Evolutionary conservation across 2,329 filamentous ascomycete species (phyloP).

Genomic region (Paecilomyces variotii): DNA sequence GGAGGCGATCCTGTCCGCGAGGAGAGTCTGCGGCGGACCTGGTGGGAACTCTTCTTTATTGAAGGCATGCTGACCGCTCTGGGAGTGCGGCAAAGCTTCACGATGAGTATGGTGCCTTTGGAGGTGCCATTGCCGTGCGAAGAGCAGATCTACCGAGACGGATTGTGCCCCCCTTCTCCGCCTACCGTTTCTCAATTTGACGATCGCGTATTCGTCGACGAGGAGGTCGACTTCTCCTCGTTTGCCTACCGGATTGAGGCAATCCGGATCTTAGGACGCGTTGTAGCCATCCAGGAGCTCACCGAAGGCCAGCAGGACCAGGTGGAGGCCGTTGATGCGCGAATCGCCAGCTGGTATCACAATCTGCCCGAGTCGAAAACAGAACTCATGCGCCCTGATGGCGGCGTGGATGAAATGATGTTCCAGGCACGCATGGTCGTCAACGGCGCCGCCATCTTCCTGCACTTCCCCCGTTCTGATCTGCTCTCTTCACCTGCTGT

Average conservation of each 20-base stretch:
- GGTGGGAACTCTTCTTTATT: constrained; percentile 80
- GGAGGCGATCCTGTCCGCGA: constrained; percentile 60
- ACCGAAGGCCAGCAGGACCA: constrained; percentile 42
- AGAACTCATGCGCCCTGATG: constrained; percentile 60
- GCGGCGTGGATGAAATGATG: constrained; percentile 77
- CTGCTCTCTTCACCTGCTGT: constrained; percentile 49
- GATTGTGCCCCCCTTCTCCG: constrained; percentile 50
- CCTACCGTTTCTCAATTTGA: constrained; percentile 68
- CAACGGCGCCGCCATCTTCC: constrained; percentile 55
- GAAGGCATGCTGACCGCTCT: constrained; percentile 78
- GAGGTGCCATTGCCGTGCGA: constrained; percentile 75
- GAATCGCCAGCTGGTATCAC: constrained; percentile 66
- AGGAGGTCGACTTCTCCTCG: constrained; percentile 65
- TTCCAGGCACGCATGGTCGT: constrained; percentile 84
- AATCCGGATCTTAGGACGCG: constrained; percentile 66
- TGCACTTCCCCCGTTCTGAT: constrained; percentile 73
- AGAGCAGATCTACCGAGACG: constrained; percentile 53
- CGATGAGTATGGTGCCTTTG: constrained; percentile 59
- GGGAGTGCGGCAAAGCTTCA: constrained; percentile 41
- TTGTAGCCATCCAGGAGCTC: constrained; percentile 46
- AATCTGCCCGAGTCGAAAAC: constrained; percentile 67
- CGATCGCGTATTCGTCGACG: constrained; percentile 63
- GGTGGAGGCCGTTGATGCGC: constrained; percentile 51
- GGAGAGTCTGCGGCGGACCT: constrained; percentile 80
- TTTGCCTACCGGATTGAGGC: constrained; percentile 80